These are phyloP conservation scores for Torrubiellomyces zombiae DNA, from an alignment of 2,329 filamentous ascomycete genomes.

Conservation along the genomic window DNA sequence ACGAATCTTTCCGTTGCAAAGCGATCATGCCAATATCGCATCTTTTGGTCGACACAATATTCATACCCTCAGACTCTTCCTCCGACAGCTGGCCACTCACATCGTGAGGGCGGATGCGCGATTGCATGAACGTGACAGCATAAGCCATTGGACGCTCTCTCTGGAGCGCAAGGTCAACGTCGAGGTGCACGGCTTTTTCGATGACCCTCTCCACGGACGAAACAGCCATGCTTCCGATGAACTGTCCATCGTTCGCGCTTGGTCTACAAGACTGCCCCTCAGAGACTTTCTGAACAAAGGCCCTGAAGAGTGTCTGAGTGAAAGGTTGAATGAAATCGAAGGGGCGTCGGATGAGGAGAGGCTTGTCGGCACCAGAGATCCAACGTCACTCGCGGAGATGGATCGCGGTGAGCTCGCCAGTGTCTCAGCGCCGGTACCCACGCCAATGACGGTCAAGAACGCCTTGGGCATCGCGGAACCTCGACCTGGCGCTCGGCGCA, in stretches of 20 bases:
- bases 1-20: constrained; percentile 34
- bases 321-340: constrained; percentile 28
- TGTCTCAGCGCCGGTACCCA: constrained; percentile 1
- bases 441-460: constrained; percentile 10
- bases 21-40: constrained; percentile 36
- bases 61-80: constrained; percentile 26
- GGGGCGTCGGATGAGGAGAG: constrained; percentile 13
- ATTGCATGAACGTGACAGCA: constrained; percentile 7
- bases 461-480: constrained; percentile 17
- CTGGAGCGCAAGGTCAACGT: constrained; percentile 37
- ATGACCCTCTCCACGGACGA: constrained; percentile 20
- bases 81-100: constrained; percentile 16
- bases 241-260: constrained; percentile 24
- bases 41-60: constrained; percentile 34
- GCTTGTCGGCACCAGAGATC: constrained; percentile 13
- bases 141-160: constrained; percentile 25
- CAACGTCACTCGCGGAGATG: constrained; percentile 10
- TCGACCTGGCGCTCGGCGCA: constrained; percentile 3
- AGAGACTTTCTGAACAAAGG: constrained; percentile 38
- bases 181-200: constrained; percentile 42
- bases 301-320: constrained; percentile 35
- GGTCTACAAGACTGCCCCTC: constrained; percentile 33
- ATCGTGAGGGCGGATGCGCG: constrained; percentile 18
- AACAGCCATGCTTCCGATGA: constrained; percentile 1
- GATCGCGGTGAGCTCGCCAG: constrained; percentile 2